phyloP scores from a whole-genome alignment of 1,139 yeast species.

The Nadsonia starkeyi-henricii region DNA sequence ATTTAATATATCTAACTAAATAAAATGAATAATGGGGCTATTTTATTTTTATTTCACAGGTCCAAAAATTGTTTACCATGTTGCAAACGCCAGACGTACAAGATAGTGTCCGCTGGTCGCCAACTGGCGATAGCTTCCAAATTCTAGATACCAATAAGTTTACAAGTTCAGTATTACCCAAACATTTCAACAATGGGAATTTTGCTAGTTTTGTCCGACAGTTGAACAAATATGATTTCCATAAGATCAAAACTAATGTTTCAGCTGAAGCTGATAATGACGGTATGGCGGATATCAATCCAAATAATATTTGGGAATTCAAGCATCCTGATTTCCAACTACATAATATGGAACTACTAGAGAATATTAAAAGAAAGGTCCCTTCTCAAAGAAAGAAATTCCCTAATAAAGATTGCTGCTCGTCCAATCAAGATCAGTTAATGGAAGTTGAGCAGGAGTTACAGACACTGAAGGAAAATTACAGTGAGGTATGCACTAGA shows the following conservation, averaged over 20 bases:
- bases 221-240: slow-evolving; percentile 91
- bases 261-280: slow-evolving; percentile 25
- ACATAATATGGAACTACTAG: slow-evolving; percentile 57
- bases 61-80: slow-evolving; percentile 47
- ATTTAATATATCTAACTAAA: no score
- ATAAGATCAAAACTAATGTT: slow-evolving; percentile 66
- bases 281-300: not conserved
- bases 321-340: slow-evolving; percentile 76
- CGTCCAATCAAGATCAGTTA: not conserved
- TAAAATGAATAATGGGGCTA: no score
- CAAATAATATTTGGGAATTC: slow-evolving; percentile 64
- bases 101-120: slow-evolving; percentile 73
- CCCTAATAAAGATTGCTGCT: not conserved
- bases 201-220: slow-evolving; percentile 89
- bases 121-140: slow-evolving; percentile 69
- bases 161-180: slow-evolving; percentile 72
- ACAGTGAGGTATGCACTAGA: not conserved
- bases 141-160: slow-evolving; percentile 83
- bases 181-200: slow-evolving; percentile 85
- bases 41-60: slow-evolving; percentile 2
- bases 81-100: slow-evolving; percentile 64
- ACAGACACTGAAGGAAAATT: not conserved
- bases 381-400: slow-evolving; percentile 26
- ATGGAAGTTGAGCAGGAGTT: not conserved
- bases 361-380: slow-evolving; percentile 68